These are phyloP conservation scores for Sarcodon aspratus DNA, from an alignment of 768 basidiomycete genomes.

Conservation along the genomic window DNA sequence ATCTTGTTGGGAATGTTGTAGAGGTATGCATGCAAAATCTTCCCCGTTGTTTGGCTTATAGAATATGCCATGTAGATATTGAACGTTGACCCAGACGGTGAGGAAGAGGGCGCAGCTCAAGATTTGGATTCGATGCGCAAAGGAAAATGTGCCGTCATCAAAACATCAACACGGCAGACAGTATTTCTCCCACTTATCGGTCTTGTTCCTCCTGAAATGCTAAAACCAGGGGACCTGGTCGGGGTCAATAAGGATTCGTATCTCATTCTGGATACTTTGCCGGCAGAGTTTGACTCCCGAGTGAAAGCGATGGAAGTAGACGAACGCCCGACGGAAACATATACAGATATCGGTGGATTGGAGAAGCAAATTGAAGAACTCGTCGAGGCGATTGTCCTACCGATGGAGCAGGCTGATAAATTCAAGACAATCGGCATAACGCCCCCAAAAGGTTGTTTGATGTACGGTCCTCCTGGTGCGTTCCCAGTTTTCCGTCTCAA, in stretches of 20 bases:
- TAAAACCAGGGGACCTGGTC: constrained; percentile 88
- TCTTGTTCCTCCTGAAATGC: constrained; percentile 85
- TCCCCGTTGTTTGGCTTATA: not conserved
- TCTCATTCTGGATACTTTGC: constrained; percentile 89
- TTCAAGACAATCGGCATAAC: constrained; percentile 98
- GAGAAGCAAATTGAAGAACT: constrained; percentile 99
- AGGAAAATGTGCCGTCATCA: constrained; percentile 97
- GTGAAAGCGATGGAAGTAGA: constrained; percentile 99
- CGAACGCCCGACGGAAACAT: constrained; percentile 93
- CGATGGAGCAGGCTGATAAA: constrained; percentile 97
- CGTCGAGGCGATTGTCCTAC: constrained; percentile 94
- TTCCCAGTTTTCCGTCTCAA: not conserved
- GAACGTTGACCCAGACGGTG: constrained; percentile 85
- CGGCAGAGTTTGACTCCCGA: constrained; percentile 94
- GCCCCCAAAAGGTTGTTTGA: constrained; percentile 94
- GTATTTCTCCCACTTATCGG: constrained; percentile 98
- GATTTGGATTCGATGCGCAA: constrained; percentile 94
- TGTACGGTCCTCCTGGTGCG: constrained; percentile 96
- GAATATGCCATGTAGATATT: constrained; percentile 52
- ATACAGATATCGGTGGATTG: constrained; percentile 94
- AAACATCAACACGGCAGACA: constrained; percentile 96
- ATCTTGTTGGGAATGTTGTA: constrained; percentile 95
- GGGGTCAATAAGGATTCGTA: constrained; percentile 99
- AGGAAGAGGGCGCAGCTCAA: constrained; percentile 92
- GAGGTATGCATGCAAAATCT: constrained; percentile 47